phyloP scores from a whole-genome alignment of 768 basidiomycete genomes.

The Epithele typhae region DNA sequence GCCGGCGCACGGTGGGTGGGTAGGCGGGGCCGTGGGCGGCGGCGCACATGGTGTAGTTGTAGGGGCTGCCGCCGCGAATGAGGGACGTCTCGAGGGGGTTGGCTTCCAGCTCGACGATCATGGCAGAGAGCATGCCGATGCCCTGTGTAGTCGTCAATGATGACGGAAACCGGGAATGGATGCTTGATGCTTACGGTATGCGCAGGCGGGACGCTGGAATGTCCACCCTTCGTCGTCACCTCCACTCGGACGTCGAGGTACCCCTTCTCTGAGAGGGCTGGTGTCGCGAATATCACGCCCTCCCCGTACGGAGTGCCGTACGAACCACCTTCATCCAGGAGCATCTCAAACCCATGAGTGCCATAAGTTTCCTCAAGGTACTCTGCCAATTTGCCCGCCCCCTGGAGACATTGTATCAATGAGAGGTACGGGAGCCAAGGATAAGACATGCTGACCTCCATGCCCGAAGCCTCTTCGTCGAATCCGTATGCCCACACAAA shows the following conservation, averaged over 20 bases:
- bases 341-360: constrained; percentile 61
- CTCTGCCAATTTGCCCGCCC: constrained; percentile 45
- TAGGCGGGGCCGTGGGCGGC: constrained; percentile 58
- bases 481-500: constrained; percentile 41
- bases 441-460: constrained; percentile 22
- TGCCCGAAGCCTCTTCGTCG: constrained; percentile 43
- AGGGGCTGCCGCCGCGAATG: constrained; percentile 46
- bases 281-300: constrained; percentile 54
- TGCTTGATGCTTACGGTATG: constrained; percentile 70
- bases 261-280: constrained; percentile 74
- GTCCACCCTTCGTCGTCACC: constrained; percentile 71
- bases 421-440: constrained; percentile 9
- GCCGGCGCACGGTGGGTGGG: constrained; percentile 39
- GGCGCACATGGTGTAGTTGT: constrained; percentile 54
- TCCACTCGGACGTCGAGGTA: constrained; percentile 57
- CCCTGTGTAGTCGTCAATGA: not conserved
- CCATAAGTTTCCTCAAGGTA: constrained; percentile 62
- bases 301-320: constrained; percentile 43
- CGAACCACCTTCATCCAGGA: constrained; percentile 86
- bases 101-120: constrained; percentile 65
- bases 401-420: too few relatives aligned
- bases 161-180: too few relatives aligned
- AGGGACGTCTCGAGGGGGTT: constrained; percentile 55
- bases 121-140: constrained; percentile 58
- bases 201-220: constrained; percentile 80